Evolutionary conservation across 352 stramenopile genomes (phyloP).

Genomic region (Proteromonas lacertae): DNA sequence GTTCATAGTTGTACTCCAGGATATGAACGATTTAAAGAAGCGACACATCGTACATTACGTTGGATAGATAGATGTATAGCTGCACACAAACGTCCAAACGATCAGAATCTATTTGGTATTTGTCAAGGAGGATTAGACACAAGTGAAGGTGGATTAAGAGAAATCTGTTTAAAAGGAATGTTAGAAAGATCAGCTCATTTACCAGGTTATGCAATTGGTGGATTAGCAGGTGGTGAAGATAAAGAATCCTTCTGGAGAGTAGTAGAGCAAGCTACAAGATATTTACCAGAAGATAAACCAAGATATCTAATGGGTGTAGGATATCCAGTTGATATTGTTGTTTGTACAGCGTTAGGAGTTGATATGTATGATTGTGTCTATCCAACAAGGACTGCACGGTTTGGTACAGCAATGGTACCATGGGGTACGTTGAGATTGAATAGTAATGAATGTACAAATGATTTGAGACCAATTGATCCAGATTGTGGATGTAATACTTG

Average conservation of each 20-base stretch:
- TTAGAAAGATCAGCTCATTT: constrained; percentile 33
- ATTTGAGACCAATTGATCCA: constrained; percentile 7
- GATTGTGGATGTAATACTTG: constrained; percentile 8
- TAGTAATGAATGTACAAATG: constrained; percentile 13
- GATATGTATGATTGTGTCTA: constrained; percentile 66
- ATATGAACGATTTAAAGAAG: constrained; percentile 44
- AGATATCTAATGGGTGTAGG: constrained; percentile 90
- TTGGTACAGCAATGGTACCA: constrained; percentile 55
- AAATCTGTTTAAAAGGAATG: constrained; percentile 53
- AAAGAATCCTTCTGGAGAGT: constrained; percentile 73
- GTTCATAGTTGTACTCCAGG: constrained; percentile 47
- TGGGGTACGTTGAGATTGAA: constrained; percentile 17
- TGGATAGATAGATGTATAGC: constrained; percentile 69
- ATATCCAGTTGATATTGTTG: constrained; percentile 76
- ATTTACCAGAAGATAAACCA: constrained; percentile 57
- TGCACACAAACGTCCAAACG: constrained; percentile 31
- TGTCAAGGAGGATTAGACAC: constrained; percentile 72
- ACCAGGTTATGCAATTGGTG: constrained; percentile 73
- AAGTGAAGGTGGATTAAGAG: constrained; percentile 39
- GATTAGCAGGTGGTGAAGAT: constrained; percentile 15
- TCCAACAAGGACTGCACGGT: constrained; percentile 65
- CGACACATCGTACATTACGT: constrained; percentile 50
- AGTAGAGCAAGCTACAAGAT: constrained; percentile 24
- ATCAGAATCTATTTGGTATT: constrained; percentile 83
- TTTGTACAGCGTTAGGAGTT: constrained; percentile 58